Percentiles rank a stretch among this genome's conserved stretches.
phyloP scores from a whole-genome alignment of 2,329 filamentous ascomycete species.

The Graphiopsis chlorocephala region DNA sequence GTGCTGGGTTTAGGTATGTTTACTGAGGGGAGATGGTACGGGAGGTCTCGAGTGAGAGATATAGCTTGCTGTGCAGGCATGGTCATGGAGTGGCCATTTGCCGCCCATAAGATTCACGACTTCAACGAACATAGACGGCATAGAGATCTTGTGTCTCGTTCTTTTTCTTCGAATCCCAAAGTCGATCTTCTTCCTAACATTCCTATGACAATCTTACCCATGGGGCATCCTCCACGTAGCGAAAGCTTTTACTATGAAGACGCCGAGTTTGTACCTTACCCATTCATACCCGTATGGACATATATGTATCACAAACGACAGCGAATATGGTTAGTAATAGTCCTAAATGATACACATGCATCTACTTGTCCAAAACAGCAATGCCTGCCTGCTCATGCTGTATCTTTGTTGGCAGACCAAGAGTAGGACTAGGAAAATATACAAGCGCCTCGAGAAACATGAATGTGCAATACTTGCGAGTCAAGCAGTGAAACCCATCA shows the following conservation, averaged over 20 bases:
- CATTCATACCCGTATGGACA: no score
- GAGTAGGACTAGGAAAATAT: background rate
- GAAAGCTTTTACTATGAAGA: no score
- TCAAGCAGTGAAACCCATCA: no score
- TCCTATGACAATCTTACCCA: no score
- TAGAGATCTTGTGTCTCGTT: background rate
- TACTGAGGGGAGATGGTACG: background rate
- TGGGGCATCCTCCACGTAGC: no score
- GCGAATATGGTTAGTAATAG: background rate
- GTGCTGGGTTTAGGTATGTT: slow-evolving; percentile 40
- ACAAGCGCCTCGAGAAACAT: no score
- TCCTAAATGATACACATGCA: background rate
- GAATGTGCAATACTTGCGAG: no score
- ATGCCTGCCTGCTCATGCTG: background rate
- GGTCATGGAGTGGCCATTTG: background rate
- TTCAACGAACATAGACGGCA: background rate
- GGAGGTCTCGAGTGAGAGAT: no score
- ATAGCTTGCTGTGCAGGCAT: background rate
- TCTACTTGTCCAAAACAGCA: background rate
- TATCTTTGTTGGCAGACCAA: background rate
- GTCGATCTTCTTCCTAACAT: no score
- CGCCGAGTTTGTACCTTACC: no score
- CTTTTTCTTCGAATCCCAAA: no score
- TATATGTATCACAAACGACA: background rate
- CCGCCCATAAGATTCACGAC: background rate